A percentile compares a stretch with the other conserved stretches of the same genome.
Evolutionary conservation across 495 filamentous ascomycete species (phyloP).

Genomic region (Jackrogersella minutella): DNA sequence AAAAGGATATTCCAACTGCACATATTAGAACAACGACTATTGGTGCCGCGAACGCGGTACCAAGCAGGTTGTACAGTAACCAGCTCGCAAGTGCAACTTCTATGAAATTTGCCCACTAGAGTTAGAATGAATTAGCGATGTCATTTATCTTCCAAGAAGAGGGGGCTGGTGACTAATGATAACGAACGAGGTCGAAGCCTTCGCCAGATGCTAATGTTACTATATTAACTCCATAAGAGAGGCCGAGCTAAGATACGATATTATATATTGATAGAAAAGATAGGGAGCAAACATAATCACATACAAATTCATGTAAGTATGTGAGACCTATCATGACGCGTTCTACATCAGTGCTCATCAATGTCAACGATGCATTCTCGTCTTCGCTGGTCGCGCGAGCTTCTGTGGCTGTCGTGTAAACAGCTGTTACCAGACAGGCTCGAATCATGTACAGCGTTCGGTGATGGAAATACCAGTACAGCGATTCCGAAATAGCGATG

Average conservation of each 20-base stretch:
- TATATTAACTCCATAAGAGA: too few species aligned
- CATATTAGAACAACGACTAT: slow-evolving; percentile 39
- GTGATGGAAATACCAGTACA: slow-evolving; percentile 67
- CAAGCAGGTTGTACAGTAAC: slow-evolving; percentile 40
- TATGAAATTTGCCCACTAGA: slow-evolving; percentile 58
- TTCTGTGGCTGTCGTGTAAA: slow-evolving; percentile 62
- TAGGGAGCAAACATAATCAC: neutral
- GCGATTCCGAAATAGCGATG: slow-evolving; percentile 61
- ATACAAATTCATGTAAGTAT: slow-evolving; percentile 51
- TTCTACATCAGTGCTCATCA: slow-evolving; percentile 65
- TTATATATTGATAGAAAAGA: neutral
- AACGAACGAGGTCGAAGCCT: too few species aligned
- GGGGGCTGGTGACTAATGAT: neutral
- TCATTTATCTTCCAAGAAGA: neutral
- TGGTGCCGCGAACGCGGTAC: slow-evolving; percentile 28
- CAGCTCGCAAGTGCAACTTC: slow-evolving; percentile 57
- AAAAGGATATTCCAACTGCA: slow-evolving; percentile 40
- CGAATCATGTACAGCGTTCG: slow-evolving; percentile 67
- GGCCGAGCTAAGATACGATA: neutral
- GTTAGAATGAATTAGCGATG: neutral
- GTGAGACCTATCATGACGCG: slow-evolving; percentile 49
- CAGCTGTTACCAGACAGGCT: slow-evolving; percentile 63
- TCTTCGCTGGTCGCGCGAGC: slow-evolving; percentile 55
- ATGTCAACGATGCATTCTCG: slow-evolving; percentile 63
- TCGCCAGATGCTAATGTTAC: too few species aligned